These are phyloP conservation scores for Cladosporium phlei DNA, from an alignment of 2,329 filamentous ascomycete genomes.

Conservation along the genomic window DNA sequence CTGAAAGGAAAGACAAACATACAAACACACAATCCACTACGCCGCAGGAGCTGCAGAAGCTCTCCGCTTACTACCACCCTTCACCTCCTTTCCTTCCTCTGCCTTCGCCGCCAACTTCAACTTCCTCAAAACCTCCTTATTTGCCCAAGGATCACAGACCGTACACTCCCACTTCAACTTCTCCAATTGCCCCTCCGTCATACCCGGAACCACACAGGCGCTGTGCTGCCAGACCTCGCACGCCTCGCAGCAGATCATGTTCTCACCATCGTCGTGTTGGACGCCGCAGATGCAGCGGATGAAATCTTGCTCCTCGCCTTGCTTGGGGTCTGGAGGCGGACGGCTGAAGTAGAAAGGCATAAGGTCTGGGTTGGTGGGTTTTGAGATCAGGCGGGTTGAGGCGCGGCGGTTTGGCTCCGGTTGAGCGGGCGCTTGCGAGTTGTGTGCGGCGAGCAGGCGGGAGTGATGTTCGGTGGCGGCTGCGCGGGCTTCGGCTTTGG, in stretches of 20 bases:
- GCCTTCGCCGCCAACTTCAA: background rate
- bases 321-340: constrained; percentile 13
- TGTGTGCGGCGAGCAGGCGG: constrained; percentile 16
- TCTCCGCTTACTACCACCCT: no score
- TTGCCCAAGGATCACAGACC: constrained; percentile 5
- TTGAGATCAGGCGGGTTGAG: background rate
- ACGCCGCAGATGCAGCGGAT: constrained; percentile 29
- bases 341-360: constrained; percentile 25
- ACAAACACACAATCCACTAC: no score
- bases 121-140: background rate
- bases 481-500: constrained; percentile 18
- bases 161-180: background rate
- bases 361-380: constrained; percentile 17
- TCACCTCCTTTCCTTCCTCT: background rate
- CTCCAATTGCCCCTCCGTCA: background rate
- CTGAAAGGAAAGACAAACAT: no score
- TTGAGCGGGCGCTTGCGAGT: background rate
- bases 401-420: background rate
- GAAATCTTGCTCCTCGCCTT: constrained; percentile 16
- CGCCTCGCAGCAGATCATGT: constrained; percentile 23
- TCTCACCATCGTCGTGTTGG: constrained; percentile 15
- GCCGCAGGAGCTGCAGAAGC: no score
- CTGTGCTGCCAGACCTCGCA: constrained; percentile 30
- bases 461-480: constrained; percentile 18
- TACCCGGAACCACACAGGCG: constrained; percentile 17